These are phyloP conservation scores for Penicillium pancosmium DNA, from an alignment of 495 filamentous ascomycete genomes.

Conservation along the genomic window DNA sequence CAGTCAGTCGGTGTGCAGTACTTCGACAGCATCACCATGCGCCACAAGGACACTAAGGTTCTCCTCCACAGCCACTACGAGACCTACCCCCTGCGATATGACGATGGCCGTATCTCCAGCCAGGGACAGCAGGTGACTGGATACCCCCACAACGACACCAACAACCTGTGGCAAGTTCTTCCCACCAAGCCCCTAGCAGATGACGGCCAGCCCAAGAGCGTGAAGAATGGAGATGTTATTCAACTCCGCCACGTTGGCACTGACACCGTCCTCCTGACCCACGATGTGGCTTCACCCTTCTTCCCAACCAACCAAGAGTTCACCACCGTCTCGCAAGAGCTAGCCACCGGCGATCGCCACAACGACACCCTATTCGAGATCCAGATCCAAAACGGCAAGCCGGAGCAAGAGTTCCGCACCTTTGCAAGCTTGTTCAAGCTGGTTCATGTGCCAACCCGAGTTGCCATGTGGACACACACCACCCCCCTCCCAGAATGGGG, in stretches of 20 bases:
- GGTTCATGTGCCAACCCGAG: constrained; percentile 87
- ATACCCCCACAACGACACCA: constrained; percentile 97
- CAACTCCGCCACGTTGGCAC: constrained; percentile 88
- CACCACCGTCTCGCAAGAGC: constrained; percentile 74
- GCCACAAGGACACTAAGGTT: constrained; percentile 96
- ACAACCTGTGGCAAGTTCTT: constrained; percentile 97
- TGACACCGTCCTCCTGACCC: constrained; percentile 84
- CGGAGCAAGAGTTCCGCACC: constrained; percentile 81
- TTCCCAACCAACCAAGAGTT: constrained; percentile 99
- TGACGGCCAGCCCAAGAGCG: constrained; percentile 56
- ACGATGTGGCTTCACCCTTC: constrained; percentile 97
- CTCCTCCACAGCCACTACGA: constrained; percentile 94
- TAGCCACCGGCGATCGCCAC: constrained; percentile 74
- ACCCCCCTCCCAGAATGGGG: constrained; percentile 94
- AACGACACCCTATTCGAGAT: constrained; percentile 95
- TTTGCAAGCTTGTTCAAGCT: constrained; percentile 92
- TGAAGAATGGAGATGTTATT: constrained; percentile 85
- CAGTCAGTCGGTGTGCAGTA: constrained; percentile 86
- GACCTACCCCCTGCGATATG: constrained; percentile 89
- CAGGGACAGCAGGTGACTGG: constrained; percentile 98
- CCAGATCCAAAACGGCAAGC: constrained; percentile 83
- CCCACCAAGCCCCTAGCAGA: constrained; percentile 60
- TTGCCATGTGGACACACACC: constrained; percentile 98
- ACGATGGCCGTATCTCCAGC: constrained; percentile 95
- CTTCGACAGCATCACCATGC: constrained; percentile 83